Conservation (phyloP, 441 rosid species). For the Croton setiger region DNA sequence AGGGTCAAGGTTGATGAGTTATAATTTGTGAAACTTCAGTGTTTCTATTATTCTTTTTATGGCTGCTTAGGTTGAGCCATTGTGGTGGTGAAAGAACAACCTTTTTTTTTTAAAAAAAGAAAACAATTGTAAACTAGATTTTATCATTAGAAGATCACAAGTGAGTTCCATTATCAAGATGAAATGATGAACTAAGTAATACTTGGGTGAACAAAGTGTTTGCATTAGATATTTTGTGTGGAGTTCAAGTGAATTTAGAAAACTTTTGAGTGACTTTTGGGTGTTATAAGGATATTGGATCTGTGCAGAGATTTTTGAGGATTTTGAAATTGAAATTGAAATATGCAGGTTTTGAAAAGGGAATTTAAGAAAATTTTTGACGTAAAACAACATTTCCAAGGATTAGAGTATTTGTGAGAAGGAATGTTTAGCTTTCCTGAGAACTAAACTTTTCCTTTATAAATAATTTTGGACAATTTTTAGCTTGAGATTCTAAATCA, state of each 20-base stretch:
- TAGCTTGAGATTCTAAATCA: neutral
- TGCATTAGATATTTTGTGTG: too few species aligned
- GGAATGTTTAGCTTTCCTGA: neutral
- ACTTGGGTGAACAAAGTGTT: too few species aligned
- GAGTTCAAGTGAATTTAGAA: too few species aligned
- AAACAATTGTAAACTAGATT: neutral
- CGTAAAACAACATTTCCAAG: neutral
- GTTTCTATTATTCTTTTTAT: neutral
- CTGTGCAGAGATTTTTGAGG: neutral
- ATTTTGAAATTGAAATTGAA: neutral
- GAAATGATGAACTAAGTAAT: too few species aligned
- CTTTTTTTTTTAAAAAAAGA: neutral
- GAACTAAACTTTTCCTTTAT: neutral
- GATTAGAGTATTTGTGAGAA: neutral
- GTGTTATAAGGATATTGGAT: neutral
- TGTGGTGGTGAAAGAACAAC: neutral
- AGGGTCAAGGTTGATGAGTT: neutral
- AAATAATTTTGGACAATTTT: conserved; percentile 1
- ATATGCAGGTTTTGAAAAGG: too few species aligned
- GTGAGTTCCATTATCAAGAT: too few species aligned
- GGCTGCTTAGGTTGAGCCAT: neutral
- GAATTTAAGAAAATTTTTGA: neutral
- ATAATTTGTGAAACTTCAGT: neutral
- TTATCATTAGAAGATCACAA: too few species aligned
- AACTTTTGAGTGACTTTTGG: neutral